phyloP scores from a whole-genome alignment of 352 stramenopile species.

The Aphanomyces stellatus region DNA sequence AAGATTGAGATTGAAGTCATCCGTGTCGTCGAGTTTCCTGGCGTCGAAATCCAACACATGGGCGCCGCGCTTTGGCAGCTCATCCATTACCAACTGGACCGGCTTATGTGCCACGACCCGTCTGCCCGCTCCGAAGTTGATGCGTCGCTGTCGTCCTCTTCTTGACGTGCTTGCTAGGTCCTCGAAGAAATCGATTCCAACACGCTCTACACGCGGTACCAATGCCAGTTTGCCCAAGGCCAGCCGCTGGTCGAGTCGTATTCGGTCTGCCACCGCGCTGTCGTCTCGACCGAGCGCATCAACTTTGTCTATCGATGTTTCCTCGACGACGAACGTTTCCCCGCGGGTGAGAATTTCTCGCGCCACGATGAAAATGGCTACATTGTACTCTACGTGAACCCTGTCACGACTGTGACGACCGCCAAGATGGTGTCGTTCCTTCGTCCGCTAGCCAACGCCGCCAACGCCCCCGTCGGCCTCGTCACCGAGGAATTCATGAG shows the following conservation, averaged over 20 bases:
- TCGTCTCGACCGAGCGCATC: not conserved
- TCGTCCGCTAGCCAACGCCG: not conserved
- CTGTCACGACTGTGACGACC: not conserved
- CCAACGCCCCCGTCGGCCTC: slow-evolving; percentile 1
- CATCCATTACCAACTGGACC: slow-evolving; percentile 3
- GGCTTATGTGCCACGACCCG: not conserved
- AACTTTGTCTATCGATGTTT: slow-evolving; percentile 3
- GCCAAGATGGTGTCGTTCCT: slow-evolving; percentile 9
- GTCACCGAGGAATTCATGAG: slow-evolving; percentile 10
- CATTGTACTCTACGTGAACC: not conserved
- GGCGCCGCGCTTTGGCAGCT: not conserved
- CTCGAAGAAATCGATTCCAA: not conserved
- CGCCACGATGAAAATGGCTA: slow-evolving; percentile 1
- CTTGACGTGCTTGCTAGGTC: not conserved
- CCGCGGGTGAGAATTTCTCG: not conserved
- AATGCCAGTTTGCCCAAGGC: not conserved
- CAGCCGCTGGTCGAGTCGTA: slow-evolving; percentile 2
- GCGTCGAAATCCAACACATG: not conserved
- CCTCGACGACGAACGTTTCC: slow-evolving; percentile 1
- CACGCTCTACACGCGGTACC: slow-evolving; percentile 1
- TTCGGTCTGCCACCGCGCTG: not conserved
- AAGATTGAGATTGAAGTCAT: slow-evolving; percentile 11
- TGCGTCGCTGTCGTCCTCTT: not conserved
- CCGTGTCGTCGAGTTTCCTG: not conserved
- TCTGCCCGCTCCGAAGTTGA: not conserved